phyloP scores from a whole-genome alignment of 495 filamentous ascomycete genomes.

The Penicillium lividum region DNA sequence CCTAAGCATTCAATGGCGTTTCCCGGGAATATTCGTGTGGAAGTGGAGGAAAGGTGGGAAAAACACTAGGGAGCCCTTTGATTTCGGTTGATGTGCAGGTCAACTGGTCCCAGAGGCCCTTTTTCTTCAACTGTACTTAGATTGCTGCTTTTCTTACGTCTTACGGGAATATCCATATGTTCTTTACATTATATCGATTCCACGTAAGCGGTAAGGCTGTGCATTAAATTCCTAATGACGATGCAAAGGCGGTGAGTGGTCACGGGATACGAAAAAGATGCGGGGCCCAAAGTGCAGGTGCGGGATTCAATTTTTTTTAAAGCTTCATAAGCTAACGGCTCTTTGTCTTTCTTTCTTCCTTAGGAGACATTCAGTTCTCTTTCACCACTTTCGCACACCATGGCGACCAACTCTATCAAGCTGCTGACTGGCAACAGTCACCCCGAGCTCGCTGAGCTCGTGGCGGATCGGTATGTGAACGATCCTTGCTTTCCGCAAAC shows the following conservation, averaged over 20 bases:
- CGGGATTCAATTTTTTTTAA: slow-evolving; percentile 25
- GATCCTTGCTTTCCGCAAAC: slow-evolving; percentile 11
- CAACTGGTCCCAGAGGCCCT: slow-evolving; percentile 21
- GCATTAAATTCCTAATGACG: not conserved
- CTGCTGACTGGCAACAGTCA: slow-evolving; percentile 95
- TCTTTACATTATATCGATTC: not conserved
- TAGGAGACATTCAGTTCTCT: slow-evolving; percentile 6
- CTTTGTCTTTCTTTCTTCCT: slow-evolving; percentile 7
- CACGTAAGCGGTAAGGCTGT: not conserved
- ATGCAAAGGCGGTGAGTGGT: slow-evolving; percentile 25
- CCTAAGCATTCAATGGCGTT: slow-evolving; percentile 54
- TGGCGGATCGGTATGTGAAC: slow-evolving; percentile 78
- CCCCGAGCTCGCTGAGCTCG: slow-evolving; percentile 81
- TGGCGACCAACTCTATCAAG: slow-evolving; percentile 92
- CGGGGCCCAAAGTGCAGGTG: slow-evolving; percentile 24
- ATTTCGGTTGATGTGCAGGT: slow-evolving; percentile 49
- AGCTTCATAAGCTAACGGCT: slow-evolving; percentile 9
- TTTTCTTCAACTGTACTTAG: slow-evolving; percentile 28
- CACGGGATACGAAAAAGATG: slow-evolving; percentile 41
- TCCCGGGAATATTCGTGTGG: slow-evolving; percentile 16
- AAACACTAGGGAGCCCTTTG: slow-evolving; percentile 16
- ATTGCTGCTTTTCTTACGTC: slow-evolving; percentile 27
- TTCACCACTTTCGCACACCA: slow-evolving; percentile 34
- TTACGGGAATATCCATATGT: slow-evolving; percentile 21
- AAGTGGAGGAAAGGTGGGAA: slow-evolving; percentile 16